Evolutionary conservation across 306 rosid species (phyloP), one percentile per base, ranked within the genome.

Genomic region (Gillenia trifoliata): DNA sequence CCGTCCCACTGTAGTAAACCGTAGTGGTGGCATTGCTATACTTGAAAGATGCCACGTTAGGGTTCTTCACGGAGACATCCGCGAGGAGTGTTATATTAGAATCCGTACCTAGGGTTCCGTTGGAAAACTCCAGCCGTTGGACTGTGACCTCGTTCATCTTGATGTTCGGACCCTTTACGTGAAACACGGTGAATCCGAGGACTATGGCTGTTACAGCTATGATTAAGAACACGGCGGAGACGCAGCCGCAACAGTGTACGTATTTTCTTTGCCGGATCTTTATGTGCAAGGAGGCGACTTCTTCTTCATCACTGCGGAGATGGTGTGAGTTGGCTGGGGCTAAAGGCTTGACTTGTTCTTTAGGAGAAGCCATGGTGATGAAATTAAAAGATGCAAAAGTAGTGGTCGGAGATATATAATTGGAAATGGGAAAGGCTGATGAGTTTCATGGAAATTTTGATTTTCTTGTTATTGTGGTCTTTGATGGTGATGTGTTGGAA

Each of bases 181-280:
- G 88, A 66, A 87, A 61, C 62, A 87, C 68, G 34, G 90, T 87
- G 81, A 87, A 75, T 60, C 70, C 74, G 10, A 87, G 90, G 19
- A 84, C 55, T 61, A 87, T 20, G 4, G 75, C 41, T 23, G 75
- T 57, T 6, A 87, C 88, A 31, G 83, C 81, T 12, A 80, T 40
- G 65, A 87, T 75, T 17, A 82, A 40, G 41, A 87, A 54, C 41
- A 82, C 59, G 60, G 90, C 90, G 1, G 78, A 17, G 47, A 50
- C 65, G 55, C 79, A 78, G 71, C 90, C 90, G 61, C 81, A 87
- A 54, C 83, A 82, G n/a, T 34, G 62, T 70, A 75, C 47, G 70
- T 54, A 84, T n/a, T 41, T 82, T 69, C 71, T 52, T 3, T 66
- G 72, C 1, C 13, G 22, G 38, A n/a, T 22, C 4, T 62, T 78